Evolutionary conservation across 2,329 filamentous ascomycete genomes (phyloP).

Genomic region (Pleoardoris graminearum): DNA sequence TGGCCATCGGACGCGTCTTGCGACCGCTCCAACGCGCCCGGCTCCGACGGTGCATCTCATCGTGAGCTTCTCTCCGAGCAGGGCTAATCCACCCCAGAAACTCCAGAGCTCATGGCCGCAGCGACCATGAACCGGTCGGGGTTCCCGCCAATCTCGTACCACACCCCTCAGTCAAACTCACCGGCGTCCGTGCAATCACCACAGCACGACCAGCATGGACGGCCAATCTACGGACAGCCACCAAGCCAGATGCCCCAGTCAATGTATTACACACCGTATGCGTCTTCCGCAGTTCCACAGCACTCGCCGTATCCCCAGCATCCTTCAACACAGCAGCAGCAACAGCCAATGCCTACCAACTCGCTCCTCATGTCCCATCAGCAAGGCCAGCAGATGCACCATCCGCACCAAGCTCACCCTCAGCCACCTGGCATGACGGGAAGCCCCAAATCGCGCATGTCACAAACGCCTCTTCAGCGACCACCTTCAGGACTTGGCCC

Average conservation of each 20-base stretch:
- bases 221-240: constrained; percentile 81
- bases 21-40: background rate
- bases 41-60: background rate
- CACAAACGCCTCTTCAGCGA: constrained; percentile 59
- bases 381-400: constrained; percentile 46
- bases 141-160: constrained; percentile 85
- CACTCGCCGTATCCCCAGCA: constrained; percentile 62
- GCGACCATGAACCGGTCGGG: constrained; percentile 65
- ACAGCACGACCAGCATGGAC: constrained; percentile 83
- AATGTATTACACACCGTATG: constrained; percentile 72
- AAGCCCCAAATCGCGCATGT: constrained; percentile 59
- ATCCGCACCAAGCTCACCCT: constrained; percentile 48
- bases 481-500: constrained; percentile 53
- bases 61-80: constrained; percentile 11
- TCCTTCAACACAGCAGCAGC: constrained; percentile 57
- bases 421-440: constrained; percentile 63
- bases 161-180: constrained; percentile 93
- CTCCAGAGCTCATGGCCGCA: constrained; percentile 70
- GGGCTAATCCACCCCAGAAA: constrained; percentile 67
- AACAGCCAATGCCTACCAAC: constrained; percentile 56
- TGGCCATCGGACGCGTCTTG: constrained; percentile 8
- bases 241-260: constrained; percentile 77
- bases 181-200: constrained; percentile 91
- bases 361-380: constrained; percentile 59
- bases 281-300: constrained; percentile 53